Base-by-base conservation (phyloP, 495 filamentous ascomycete species). In the Penicillium longicatenatum region DNA sequence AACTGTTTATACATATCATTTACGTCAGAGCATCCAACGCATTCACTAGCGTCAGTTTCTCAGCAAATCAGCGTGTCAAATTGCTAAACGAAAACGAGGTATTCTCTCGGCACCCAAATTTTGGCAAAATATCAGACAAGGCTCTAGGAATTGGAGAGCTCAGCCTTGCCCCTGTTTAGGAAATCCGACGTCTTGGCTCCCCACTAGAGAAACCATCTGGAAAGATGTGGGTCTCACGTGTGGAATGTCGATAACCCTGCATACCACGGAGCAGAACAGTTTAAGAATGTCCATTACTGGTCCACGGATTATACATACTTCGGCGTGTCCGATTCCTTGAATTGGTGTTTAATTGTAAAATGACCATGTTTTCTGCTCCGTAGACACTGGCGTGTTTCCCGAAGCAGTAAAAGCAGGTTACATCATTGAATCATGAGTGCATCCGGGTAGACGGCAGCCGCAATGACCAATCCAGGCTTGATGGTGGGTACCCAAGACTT, bases 161-260 rank as follows among this genome's bases (percentile, higher is more conserved):
- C 31, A 30, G 45, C 45, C 22, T 48, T 19, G 45, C 45, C 45
- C 45, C 45, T 26, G 30, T 48, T 48, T 29, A 10, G 12, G 16
- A 30, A 29, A 26, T 29, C 21, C 44, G 8, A 14, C 12, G 33
- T 37, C 11, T 37, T n/a, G 17, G 30, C 31, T 52, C 51, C 10
- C 20, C n/a, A 29, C 44, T 46, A 44, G 61, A 58, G 66, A 67
- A 66, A 49, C 59, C 62, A 57, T 66, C 48, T 71, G 60, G 60
- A 67, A 67, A 54, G 46, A 6, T 52, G 60, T 41, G 52, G 50
- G 39, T 19, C 57, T 58, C 57, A 51, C 59, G 58, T 63, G 61
- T 55, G 50, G 46, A 50, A 66, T 63, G 59, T 26, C 20, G 16
- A 47, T 21, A 20, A 16, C 43, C 52, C 57, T 55, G 37, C 46